Evolutionary conservation across 805 yeast species (phyloP).

Genomic region (Nakazawaea populi): DNA sequence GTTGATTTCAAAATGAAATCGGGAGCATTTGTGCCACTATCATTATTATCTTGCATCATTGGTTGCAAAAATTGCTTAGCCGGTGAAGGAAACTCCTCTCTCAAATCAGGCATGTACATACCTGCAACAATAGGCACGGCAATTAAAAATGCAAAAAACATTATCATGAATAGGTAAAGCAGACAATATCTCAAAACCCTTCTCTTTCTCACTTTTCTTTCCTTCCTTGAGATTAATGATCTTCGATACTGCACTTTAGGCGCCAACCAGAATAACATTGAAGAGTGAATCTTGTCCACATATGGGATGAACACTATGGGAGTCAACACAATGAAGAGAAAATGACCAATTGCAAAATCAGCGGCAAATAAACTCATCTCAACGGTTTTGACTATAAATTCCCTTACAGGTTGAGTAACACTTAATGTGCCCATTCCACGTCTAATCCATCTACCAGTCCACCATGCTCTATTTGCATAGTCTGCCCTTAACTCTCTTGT

Average conservation of each 20-base stretch:
- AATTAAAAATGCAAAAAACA: slow-evolving; percentile 33
- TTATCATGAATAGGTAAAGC: slow-evolving; percentile 36
- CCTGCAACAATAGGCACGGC: slow-evolving; percentile 38
- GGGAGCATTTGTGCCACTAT: slow-evolving; percentile 58
- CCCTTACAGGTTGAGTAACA: slow-evolving; percentile 40
- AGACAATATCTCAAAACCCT: slow-evolving; percentile 39
- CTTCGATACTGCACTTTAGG: slow-evolving; percentile 30
- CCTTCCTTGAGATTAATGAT: slow-evolving; percentile 33
- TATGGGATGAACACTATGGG: slow-evolving; percentile 40
- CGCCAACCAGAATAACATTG: slow-evolving; percentile 44
- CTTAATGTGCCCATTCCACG: slow-evolving; percentile 31
- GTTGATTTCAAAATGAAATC: slow-evolving; percentile 32
- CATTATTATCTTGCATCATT: slow-evolving; percentile 52
- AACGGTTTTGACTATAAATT: slow-evolving; percentile 35
- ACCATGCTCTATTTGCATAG: slow-evolving; percentile 41
- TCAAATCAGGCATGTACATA: slow-evolving; percentile 10
- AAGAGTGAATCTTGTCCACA: slow-evolving; percentile 41
- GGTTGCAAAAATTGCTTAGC: slow-evolving; percentile 50
- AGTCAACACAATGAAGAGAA: slow-evolving; percentile 30
- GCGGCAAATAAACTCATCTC: slow-evolving; percentile 41
- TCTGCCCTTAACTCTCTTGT: slow-evolving; percentile 38
- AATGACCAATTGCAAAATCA: slow-evolving; percentile 43
- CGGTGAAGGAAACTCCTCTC: slow-evolving; percentile 13
- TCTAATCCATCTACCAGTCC: slow-evolving; percentile 46
- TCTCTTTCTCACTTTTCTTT: slow-evolving; percentile 31